A percentile compares a stretch with the other conserved stretches of the same genome.
Evolutionary conservation across 2,329 filamentous ascomycete genomes (phyloP).

Genomic region (Neofusicoccum sp.): DNA sequence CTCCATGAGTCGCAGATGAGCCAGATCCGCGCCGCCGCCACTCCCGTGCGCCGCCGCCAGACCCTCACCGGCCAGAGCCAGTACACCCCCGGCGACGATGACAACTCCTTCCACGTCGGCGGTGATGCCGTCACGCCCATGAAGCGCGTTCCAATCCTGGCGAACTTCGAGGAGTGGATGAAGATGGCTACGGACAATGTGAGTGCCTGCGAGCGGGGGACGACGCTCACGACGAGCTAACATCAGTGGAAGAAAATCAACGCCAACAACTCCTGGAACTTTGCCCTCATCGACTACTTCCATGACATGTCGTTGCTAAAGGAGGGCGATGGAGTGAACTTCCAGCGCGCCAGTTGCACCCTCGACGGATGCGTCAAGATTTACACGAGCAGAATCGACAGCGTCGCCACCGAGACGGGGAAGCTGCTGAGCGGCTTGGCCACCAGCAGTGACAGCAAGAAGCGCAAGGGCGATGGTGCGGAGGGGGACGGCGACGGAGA

Average conservation of each 20-base stretch:
- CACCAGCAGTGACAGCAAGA: slow-evolving; percentile 69
- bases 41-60: slow-evolving; percentile 61
- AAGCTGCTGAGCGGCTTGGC: slow-evolving; percentile 91
- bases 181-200: slow-evolving; percentile 98
- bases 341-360: slow-evolving; percentile 96
- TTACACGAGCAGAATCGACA: slow-evolving; percentile 97
- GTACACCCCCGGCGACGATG: slow-evolving; percentile 46
- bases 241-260: slow-evolving; percentile 65
- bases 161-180: slow-evolving; percentile 99
- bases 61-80: slow-evolving; percentile 53
- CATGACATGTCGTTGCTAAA: slow-evolving; percentile 98
- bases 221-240: slow-evolving; percentile 18
- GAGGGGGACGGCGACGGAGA: slow-evolving; percentile 34
- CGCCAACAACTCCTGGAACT: slow-evolving; percentile 97
- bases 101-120: slow-evolving; percentile 61
- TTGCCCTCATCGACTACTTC: slow-evolving; percentile 99
- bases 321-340: slow-evolving; percentile 95
- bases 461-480: slow-evolving; percentile 33
- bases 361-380: slow-evolving; percentile 98
- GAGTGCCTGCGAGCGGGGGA: slow-evolving; percentile 10
- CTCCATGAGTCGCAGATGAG: slow-evolving; percentile 89
- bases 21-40: slow-evolving; percentile 79
- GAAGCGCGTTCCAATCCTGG: slow-evolving; percentile 88
- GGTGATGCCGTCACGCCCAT: slow-evolving; percentile 84
- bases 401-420: slow-evolving; percentile 94